Evolutionary conservation across 179 eudicot genomes (phyloP).

Genomic region (Camellia oleifera): DNA sequence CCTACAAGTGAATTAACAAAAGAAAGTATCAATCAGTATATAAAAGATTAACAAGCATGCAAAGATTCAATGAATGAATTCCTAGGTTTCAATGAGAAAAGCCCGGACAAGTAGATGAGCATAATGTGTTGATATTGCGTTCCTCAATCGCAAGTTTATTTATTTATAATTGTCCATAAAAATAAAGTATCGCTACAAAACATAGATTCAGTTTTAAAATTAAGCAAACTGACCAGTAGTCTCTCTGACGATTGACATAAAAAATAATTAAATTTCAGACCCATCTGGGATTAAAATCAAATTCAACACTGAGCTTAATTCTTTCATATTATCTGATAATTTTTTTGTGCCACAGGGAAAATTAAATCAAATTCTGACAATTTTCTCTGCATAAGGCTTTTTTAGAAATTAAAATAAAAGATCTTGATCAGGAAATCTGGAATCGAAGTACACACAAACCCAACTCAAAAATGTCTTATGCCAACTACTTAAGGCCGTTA

Average conservation of each 20-base stretch:
- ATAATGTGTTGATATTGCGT: background rate
- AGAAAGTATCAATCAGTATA: background rate
- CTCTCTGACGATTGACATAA: background rate
- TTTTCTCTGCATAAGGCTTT: background rate
- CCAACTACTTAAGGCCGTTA: background rate
- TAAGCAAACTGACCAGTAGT: background rate
- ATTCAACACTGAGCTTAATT: background rate
- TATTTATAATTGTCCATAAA: background rate
- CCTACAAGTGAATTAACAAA: conserved; percentile 33
- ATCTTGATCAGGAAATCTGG: background rate
- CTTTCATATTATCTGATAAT: background rate
- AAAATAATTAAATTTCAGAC: background rate
- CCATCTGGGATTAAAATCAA: background rate
- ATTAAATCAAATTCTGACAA: background rate
- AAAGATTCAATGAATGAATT: conserved; percentile 1
- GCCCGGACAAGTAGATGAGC: background rate
- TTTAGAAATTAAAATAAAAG: background rate
- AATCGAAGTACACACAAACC: background rate
- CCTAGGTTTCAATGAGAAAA: background rate
- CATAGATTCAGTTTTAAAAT: background rate
- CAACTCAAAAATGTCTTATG: background rate
- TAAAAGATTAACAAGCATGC: background rate
- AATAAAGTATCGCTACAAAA: background rate
- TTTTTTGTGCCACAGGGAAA: background rate
- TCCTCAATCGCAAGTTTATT: background rate